Base-by-base conservation (phyloP, 2,329 filamentous ascomycete species). In the Mycosphaerelloides madeirae region DNA sequence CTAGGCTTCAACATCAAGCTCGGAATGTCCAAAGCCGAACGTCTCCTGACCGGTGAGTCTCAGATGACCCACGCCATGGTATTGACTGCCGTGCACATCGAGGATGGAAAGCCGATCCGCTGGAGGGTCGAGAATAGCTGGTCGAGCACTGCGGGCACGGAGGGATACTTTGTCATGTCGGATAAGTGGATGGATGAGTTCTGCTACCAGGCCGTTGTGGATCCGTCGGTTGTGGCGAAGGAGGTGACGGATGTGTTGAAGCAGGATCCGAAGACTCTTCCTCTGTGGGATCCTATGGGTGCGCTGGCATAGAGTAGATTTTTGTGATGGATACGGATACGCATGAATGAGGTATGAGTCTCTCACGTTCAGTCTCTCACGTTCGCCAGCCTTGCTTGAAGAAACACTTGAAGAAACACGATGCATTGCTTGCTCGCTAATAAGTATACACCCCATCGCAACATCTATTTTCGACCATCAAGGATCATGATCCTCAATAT, bases 51-150 rank as follows among this genome's bases (percentile, higher is more conserved):
- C 0, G 81, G 85, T 9, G 88, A 94, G 68, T 84, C 79, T 42
- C 76, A 79, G 39, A 94, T 95, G 88, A 95, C 88, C 1, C 89
- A 95, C 59, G 89, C 89, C 3, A 95, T 95, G 89, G 87, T 94
- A 0, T 68, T 95, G 50, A 95, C 87, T 2, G 89, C 80, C 1
- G 89, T 95, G 35, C 88, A 95, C 61, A 65, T 94, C 2, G 71
- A 76, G 20, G 68, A 79, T 47, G 81, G 79, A 1, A 77, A 80
- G 65, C 75, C 80, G 2, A 78, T 88, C 1, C 72, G 88, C 34
- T 95, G 89, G 89, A 74, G 87, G 42, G 87, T 95, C 6, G 84
- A 95, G 75, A 95, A 95, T 63, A 85, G 80, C 44, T 95, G 88
- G 88, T 86, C 85, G 11, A 74, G 79, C 31, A 69, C 61, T 0